phyloP scores from a whole-genome alignment of 1,139 yeast genomes.

The Pichia sp. region DNA sequence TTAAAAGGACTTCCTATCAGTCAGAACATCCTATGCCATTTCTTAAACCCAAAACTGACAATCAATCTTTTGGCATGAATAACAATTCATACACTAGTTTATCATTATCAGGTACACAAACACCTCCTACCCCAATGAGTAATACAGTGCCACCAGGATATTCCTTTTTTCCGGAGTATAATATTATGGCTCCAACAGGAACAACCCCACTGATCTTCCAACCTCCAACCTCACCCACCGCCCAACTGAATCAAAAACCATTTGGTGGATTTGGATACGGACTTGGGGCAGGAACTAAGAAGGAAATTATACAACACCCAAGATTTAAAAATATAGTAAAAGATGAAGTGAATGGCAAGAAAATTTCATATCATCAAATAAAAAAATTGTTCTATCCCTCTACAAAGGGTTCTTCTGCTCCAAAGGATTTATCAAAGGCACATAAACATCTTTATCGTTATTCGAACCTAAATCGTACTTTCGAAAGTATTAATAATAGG shows the following conservation, averaged over 20 bases:
- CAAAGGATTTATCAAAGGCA: conserved; percentile 15
- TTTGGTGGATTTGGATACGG: not conserved
- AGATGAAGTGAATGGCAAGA: conserved; percentile 13
- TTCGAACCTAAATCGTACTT: conserved; percentile 17
- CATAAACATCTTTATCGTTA: conserved; percentile 15
- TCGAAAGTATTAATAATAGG: conserved; percentile 18
- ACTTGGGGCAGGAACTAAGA: not conserved
- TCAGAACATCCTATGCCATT: not conserved
- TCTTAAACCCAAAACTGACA: not conserved
- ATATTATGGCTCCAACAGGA: conserved; percentile 5
- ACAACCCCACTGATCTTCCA: not conserved
- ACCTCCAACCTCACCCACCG: not conserved
- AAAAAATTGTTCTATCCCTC: conserved; percentile 15
- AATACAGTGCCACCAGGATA: conserved; percentile 5
- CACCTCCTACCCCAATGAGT: conserved; percentile 11
- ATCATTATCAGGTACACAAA: not conserved
- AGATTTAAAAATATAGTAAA: conserved; percentile 12
- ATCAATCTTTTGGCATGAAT: not conserved
- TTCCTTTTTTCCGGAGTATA: conserved; percentile 5
- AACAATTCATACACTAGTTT: not conserved
- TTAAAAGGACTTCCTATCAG: conserved; percentile 5
- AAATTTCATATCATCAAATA: conserved; percentile 12
- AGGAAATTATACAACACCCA: conserved; percentile 8
- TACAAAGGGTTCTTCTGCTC: conserved; percentile 10
- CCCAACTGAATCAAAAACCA: not conserved